These are phyloP conservation scores for Takakia lepidozioides DNA, from an alignment of 225 moss, liverwort and hornwort genomes.

Conservation along the genomic window DNA sequence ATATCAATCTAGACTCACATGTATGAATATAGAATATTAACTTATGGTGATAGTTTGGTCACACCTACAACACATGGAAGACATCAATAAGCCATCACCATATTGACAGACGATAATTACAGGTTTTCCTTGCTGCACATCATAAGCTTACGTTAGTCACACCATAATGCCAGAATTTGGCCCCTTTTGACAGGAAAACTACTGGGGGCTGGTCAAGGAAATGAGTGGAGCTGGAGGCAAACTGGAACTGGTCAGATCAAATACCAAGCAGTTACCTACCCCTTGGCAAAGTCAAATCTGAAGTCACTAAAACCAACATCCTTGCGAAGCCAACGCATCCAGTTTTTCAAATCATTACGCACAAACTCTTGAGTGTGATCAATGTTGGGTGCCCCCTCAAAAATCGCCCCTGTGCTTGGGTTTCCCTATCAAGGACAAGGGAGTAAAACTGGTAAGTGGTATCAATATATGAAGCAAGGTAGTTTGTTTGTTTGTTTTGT, in stretches of 20 bases:
- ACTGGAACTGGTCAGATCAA: no score
- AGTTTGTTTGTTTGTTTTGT: no score
- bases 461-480: no score
- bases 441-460: no score
- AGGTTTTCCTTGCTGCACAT: no score
- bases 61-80: not conserved
- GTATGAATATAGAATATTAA: not conserved
- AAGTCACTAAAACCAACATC: conserved; percentile 78
- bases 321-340: conserved; percentile 78
- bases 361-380: conserved; percentile 97
- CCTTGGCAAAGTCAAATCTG: conserved; percentile 92
- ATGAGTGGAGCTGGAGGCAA: no score
- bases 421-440: conserved; percentile 43
- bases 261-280: conserved; percentile 39
- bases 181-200: no score
- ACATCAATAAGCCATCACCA: not conserved
- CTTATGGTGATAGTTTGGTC: not conserved
- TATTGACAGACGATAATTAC: no score
- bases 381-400: conserved; percentile 87
- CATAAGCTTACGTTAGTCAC: no score
- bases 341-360: conserved; percentile 70
- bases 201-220: no score
- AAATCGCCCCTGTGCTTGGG: conserved; percentile 78
- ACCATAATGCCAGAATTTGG: no score
- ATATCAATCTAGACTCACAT: not conserved